Evolutionary conservation across 257 asterid genomes (phyloP).

Genomic region (Ballota nigra): DNA sequence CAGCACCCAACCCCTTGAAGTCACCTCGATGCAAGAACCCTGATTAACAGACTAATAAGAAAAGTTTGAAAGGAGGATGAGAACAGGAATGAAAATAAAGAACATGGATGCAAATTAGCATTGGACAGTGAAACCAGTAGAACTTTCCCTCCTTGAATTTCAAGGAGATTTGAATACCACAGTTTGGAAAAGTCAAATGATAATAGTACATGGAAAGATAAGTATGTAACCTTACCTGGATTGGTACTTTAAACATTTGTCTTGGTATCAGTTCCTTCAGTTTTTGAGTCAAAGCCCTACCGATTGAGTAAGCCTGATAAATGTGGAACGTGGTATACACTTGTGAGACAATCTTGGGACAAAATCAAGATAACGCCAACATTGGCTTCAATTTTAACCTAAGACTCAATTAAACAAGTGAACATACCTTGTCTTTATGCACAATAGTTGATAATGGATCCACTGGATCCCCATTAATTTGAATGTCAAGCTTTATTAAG

Average conservation of each 20-base stretch:
- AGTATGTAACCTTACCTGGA: conserved; percentile 59
- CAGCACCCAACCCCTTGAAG: neutral
- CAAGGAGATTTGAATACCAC: neutral
- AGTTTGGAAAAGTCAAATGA: neutral
- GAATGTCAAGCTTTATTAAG: conserved; percentile 92
- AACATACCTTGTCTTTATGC: conserved; percentile 85
- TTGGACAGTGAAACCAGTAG: neutral
- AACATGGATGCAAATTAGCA: neutral
- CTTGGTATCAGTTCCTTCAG: conserved; percentile 96
- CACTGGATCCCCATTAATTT: conserved; percentile 85
- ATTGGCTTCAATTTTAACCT: neutral
- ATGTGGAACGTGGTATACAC: conserved; percentile 7
- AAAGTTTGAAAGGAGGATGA: neutral
- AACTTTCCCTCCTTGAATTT: neutral
- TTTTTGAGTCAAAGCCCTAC: conserved; percentile 96
- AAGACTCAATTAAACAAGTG: conserved; percentile 11
- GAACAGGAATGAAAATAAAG: neutral
- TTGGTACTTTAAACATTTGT: conserved; percentile 98
- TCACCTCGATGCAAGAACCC: too few relatives aligned
- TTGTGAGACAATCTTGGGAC: conserved; percentile 3
- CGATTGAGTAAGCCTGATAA: conserved; percentile 86
- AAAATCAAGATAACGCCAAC: neutral
- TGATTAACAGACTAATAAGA: neutral
- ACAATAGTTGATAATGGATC: conserved; percentile 98
- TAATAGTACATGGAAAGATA: neutral